These are phyloP conservation scores for Sporisorium scitamineum DNA, from an alignment of 1,284 basidiomycete species.

Conservation along the genomic window DNA sequence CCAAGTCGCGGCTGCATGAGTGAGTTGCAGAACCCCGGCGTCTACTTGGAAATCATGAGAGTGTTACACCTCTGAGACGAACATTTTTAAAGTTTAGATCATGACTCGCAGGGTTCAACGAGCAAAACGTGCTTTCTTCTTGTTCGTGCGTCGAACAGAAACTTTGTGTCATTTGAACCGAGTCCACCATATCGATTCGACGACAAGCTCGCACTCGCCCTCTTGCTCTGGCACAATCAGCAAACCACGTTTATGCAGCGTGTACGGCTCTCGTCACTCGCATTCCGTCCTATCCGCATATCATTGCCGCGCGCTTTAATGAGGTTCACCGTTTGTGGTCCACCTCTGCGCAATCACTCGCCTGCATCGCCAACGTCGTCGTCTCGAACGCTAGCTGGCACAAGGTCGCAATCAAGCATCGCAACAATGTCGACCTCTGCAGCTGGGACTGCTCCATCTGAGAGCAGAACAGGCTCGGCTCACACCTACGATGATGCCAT, in stretches of 20 bases:
- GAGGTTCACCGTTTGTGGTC: background rate
- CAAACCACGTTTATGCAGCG: slow-evolving; percentile 17
- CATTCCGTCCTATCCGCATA: slow-evolving; percentile 1
- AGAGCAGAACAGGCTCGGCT: slow-evolving; percentile 3
- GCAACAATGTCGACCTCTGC: slow-evolving; percentile 18
- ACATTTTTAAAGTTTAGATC: background rate
- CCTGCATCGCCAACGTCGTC: background rate
- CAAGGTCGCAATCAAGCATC: background rate
- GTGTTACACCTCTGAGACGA: background rate
- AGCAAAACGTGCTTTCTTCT: background rate
- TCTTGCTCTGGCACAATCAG: background rate
- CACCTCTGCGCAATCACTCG: background rate
- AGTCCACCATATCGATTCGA: background rate
- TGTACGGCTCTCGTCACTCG: background rate
- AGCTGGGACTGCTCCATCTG: background rate
- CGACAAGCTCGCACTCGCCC: background rate
- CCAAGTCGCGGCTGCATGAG: background rate
- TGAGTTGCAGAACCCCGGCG: too few species aligned
- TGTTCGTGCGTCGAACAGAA: background rate
- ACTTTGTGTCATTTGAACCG: background rate
- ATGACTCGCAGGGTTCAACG: background rate
- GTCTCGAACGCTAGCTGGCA: background rate
- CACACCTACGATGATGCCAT: slow-evolving; percentile 78
- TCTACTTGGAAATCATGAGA: background rate
- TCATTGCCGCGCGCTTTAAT: background rate